Conservation (phyloP, 129 eudicot genomes). For the sunflower (Helianthus annuus) region DNA sequence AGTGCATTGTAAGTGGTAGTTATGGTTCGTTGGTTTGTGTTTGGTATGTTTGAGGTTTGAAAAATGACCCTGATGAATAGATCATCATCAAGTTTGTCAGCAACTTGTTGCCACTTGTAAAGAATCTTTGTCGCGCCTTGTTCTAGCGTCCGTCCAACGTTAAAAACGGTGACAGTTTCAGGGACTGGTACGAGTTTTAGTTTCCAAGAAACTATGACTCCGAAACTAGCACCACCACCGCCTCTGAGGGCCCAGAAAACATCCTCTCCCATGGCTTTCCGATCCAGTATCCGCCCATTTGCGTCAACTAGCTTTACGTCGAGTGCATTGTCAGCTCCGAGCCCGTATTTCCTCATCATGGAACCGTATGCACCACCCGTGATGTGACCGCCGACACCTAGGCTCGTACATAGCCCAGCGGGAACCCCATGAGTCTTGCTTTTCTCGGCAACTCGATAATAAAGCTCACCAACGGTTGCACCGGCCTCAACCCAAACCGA, state of each 20-base stretch:
- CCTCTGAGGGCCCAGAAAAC: constrained; percentile 30
- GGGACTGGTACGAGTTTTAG: constrained; percentile 30
- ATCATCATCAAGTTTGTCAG: constrained; percentile 28
- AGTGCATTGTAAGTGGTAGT: constrained; percentile 30
- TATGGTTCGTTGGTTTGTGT: constrained; percentile 15
- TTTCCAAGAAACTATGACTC: constrained; percentile 30
- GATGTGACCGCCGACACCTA: constrained; percentile 29
- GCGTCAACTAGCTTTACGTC: constrained; percentile 26
- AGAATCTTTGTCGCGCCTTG: constrained; percentile 32
- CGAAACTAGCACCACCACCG: constrained; percentile 27
- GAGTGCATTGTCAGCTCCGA: constrained; percentile 27
- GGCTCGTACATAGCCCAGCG: constrained; percentile 33
- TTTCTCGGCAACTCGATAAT: constrained; percentile 24
- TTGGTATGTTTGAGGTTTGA: constrained; percentile 20
- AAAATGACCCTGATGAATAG: constrained; percentile 26
- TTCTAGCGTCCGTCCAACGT: constrained; percentile 22
- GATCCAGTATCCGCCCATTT: constrained; percentile 20
- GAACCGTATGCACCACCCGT: constrained; percentile 32
- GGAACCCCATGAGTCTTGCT: constrained; percentile 28
- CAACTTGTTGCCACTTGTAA: constrained; percentile 33
- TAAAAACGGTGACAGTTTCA: constrained; percentile 23
- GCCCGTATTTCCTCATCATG: constrained; percentile 31
- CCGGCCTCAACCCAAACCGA: constrained; percentile 32
- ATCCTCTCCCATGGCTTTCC: constrained; percentile 30
- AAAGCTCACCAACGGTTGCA: constrained; percentile 34